Evolutionary conservation across 768 basidiomycete species (phyloP).

Genomic region (Tricholoma bakamatsutake): DNA sequence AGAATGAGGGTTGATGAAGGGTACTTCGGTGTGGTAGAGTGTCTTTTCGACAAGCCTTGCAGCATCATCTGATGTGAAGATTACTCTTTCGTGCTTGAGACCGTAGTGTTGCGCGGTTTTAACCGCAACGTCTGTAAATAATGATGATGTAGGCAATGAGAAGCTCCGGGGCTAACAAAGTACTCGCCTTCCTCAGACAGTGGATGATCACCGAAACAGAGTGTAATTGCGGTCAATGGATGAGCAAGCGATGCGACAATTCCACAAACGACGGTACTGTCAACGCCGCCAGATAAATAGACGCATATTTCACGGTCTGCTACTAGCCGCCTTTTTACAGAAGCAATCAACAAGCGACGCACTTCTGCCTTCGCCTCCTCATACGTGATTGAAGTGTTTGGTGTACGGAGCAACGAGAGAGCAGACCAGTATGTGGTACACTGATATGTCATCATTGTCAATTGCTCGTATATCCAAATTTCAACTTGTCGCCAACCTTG

Average conservation of each 20-base stretch:
- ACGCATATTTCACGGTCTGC: neutral
- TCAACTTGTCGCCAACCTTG: neutral
- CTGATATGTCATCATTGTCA: neutral
- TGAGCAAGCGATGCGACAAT: neutral
- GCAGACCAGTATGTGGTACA: neutral
- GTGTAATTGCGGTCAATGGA: neutral
- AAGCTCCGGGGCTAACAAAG: too few relatives aligned
- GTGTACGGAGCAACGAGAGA: neutral
- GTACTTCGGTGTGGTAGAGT: neutral
- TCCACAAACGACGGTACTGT: neutral
- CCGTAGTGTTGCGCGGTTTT: neutral
- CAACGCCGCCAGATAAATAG: neutral
- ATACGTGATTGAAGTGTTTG: neutral
- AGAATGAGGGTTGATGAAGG: neutral
- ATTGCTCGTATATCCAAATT: too few relatives aligned
- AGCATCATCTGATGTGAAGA: neutral
- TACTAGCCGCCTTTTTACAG: neutral
- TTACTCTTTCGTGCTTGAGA: neutral
- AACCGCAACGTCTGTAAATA: neutral
- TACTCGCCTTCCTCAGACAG: neutral
- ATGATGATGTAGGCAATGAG: neutral
- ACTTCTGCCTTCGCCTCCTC: neutral
- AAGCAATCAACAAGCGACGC: neutral
- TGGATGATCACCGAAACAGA: neutral
- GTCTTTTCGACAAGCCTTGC: neutral